A percentile compares a stretch with the other conserved stretches of the same genome.
phyloP scores from a whole-genome alignment of 2,329 filamentous ascomycete genomes.

The Chaetomiaceae sp. region DNA sequence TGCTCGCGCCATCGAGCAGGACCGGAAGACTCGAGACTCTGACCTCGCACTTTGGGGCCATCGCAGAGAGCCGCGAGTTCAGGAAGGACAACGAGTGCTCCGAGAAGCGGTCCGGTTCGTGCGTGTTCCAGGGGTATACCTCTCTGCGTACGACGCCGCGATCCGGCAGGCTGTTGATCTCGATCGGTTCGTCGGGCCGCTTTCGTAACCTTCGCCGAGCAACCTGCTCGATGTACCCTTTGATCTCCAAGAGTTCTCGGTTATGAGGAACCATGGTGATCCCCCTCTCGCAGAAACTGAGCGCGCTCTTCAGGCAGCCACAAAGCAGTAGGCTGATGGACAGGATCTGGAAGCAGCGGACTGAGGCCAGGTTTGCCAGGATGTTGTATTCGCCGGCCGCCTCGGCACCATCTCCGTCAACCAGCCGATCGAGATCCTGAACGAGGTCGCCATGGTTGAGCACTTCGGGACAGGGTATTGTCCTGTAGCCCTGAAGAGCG shows the following conservation, averaged over 20 bases:
- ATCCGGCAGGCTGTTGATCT: constrained; percentile 59
- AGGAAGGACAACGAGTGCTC: constrained; percentile 64
- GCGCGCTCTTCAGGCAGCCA: constrained; percentile 64
- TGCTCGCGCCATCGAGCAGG: constrained; percentile 54
- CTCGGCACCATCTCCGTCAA: constrained; percentile 33
- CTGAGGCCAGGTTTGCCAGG: constrained; percentile 48
- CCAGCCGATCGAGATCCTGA: constrained; percentile 32
- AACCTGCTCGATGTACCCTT: constrained; percentile 50
- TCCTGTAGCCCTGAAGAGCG: constrained; percentile 41
- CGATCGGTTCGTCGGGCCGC: constrained; percentile 42
- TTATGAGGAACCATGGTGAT: constrained; percentile 52
- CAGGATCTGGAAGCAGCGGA: constrained; percentile 56
- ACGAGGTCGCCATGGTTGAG: constrained; percentile 43
- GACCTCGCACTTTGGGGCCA: constrained; percentile 80
- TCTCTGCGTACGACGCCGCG: constrained; percentile 65
- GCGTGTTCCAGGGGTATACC: constrained; percentile 65
- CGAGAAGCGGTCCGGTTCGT: constrained; percentile 67
- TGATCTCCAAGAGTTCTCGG: constrained; percentile 50
- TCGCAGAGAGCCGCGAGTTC: constrained; percentile 62
- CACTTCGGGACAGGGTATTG: constrained; percentile 40
- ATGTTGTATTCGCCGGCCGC: constrained; percentile 34
- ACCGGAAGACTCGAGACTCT: constrained; percentile 71
- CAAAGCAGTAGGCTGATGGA: constrained; percentile 57
- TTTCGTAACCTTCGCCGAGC: constrained; percentile 46
- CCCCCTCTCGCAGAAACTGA: constrained; percentile 61